Evolutionary conservation across 2,329 filamentous ascomycete genomes (phyloP), one percentile per base, ranked within the genome.

Genomic region (Bipolaris zeicola): DNA sequence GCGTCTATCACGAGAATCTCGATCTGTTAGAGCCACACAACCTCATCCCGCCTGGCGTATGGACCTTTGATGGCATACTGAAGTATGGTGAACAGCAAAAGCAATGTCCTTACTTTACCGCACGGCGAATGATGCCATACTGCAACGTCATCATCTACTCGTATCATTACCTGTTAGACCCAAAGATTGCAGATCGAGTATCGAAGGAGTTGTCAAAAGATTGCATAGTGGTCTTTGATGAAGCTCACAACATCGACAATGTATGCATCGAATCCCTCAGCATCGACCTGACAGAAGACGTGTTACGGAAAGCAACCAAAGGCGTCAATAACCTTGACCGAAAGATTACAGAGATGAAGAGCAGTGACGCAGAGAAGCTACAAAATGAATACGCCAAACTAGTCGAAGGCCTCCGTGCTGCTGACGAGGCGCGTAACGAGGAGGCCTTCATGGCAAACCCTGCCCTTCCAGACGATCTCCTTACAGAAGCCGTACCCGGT

Each of bases 81-180:
- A 87, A 85, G 62, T 98, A 99, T 69, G 94, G 96, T 50, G 94
- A 99, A 77, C 84, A 96, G 68, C 88, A 97, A 62, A 97, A 97
- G 74, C 95, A 98, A 75, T 99, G 95, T 67, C 95, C 95, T 0
- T 99, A 99, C 75, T 99, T 99, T 69, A 97, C 94, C 13, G 91
- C 92, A 13, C 85, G 95, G 56, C 87, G 95, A 62, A 99, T 99
- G 95, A 98, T 99, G 94, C 89, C 95, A 69, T 98, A 93, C 73
- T 99, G 95, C 83, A 98, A 99, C 74, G 92, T 99, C 72, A 97
- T 99, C 71, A 99, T 99, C 65, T 99, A 99, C 79, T 99, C 95
- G 0, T 99, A 99, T 73, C 95, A 99, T 77, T 99, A 99, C 72
- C 85, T 99, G 3, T 85, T 99, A 14, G 96, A 99, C 69, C 95